A percentile compares a stretch with the other conserved stretches of the same genome.
phyloP scores from a whole-genome alignment of 352 stramenopile species.

The Pythium sp. region DNA sequence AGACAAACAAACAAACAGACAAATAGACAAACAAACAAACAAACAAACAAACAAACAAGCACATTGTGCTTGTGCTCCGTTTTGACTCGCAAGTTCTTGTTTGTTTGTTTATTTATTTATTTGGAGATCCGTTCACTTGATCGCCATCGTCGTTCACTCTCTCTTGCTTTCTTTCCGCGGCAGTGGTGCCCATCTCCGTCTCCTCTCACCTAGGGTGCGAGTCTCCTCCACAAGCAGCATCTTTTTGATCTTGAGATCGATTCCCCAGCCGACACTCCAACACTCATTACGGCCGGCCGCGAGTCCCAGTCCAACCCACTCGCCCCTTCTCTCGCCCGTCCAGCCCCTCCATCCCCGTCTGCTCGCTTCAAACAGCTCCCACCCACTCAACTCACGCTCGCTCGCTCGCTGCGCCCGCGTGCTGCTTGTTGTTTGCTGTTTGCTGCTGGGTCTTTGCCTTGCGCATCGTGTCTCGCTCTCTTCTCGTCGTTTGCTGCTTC shows the following conservation, averaged over 20 bases:
- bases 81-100: neutral
- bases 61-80: too few species aligned
- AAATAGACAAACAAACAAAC: neutral
- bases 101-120: neutral
- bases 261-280: neutral
- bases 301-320: conserved; percentile 4
- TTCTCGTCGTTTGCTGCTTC: neutral
- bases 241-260: conserved; percentile 1
- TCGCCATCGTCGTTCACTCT: neutral
- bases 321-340: conserved; percentile 14
- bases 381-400: conserved; percentile 4
- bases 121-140: neutral
- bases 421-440: too few species aligned
- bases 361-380: conserved; percentile 15
- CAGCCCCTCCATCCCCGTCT: conserved; percentile 3
- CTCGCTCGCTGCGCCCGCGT: neutral
- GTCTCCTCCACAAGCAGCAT: conserved; percentile 8
- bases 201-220: neutral
- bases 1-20: neutral
- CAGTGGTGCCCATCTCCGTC: conserved; percentile 7
- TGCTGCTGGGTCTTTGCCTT: neutral
- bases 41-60: neutral
- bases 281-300: conserved; percentile 8
- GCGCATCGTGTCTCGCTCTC: conserved; percentile 3
- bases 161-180: neutral